A percentile compares a stretch with the other conserved stretches of the same genome.
Conservation (phyloP, 257 asterid species). For the Galeopsis tetrahit region DNA sequence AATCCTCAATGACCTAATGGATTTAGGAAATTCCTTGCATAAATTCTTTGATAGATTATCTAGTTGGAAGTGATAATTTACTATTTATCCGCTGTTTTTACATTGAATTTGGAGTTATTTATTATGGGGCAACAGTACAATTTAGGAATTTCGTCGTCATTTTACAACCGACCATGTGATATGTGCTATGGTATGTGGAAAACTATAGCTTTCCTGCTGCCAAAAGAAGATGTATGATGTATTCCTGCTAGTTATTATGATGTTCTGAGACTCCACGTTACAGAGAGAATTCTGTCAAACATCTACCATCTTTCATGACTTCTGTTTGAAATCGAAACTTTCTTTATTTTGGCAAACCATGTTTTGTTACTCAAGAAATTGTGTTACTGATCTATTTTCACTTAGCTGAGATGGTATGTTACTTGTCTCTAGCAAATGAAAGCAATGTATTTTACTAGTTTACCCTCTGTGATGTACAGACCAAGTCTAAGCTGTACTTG, state of each 20-base stretch:
- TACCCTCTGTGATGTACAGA: constrained; percentile 48
- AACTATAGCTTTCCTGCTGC: neutral
- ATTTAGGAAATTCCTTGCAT: constrained; percentile 16
- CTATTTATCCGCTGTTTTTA: constrained; percentile 6
- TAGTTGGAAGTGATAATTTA: constrained; percentile 24
- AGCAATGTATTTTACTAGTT: constrained; percentile 27
- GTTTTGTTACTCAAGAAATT: neutral
- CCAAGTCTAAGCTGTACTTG: constrained; percentile 81
- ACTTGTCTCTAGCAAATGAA: neutral
- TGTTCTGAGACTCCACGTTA: constrained; percentile 4
- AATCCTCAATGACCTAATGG: constrained; percentile 10
- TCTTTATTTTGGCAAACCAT: neutral
- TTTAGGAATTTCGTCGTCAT: neutral
- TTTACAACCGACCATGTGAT: neutral
- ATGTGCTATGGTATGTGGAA: neutral
- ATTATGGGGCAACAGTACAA: neutral
- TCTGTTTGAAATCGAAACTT: neutral
- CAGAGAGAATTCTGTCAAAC: constrained; percentile 4
- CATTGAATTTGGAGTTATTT: constrained; percentile 6
- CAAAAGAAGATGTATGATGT: neutral
- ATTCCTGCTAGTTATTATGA: constrained; percentile 2
- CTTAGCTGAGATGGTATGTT: neutral
- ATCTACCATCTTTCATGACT: constrained; percentile 1
- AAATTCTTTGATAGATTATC: neutral
- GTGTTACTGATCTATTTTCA: neutral